Base-by-base conservation (phyloP, 495 filamentous ascomycete genomes). In the Patellaria atrata region DNA sequence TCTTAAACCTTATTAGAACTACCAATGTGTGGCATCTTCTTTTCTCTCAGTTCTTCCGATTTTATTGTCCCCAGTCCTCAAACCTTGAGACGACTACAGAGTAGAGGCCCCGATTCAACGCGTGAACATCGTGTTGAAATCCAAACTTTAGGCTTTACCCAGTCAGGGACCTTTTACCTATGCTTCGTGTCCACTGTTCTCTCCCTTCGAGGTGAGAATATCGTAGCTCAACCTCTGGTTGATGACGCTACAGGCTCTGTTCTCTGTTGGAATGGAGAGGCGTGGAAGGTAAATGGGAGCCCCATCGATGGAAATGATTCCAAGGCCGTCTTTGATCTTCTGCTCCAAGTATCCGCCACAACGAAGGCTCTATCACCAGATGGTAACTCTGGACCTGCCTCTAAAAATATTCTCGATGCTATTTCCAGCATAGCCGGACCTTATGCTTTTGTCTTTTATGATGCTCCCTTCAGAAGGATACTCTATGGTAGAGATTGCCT, bases 181-280 rank as follows among this genome's bases (percentile, higher is more conserved):
- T 22, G 27, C 41, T 79, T 87, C 46, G 64, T 73, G 3, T 85
- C 89, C 10, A 91, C 81, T 3, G 89, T 99, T 1, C 68, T 99
- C 4, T 71, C 85, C 3, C 63, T 99, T 13, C 70, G 89, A 44
- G 87, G 89, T 14, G 65, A 74, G 22, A 62, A 68, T 38, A 47
- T 91, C 28, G 69, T 76, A 12, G 50, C 56, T 10, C 89, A 99
- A 47, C 89, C 89, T 1, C 66, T 92, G 13, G 55, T 65, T 24
- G 73, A 82, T 45, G 12, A 44, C 3, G 38, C 43, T 2, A 69
- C 64, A n/a, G 67, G 67, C 13, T 87, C 80, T 6, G 62, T 82
- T 9, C 64, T 99, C 11, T 94, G 87, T 64, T 99, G 89, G 87
- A 96, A 96, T 47, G 89, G 89, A n/a, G 89, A 99, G 53, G 91